Evolutionary conservation across 1,284 basidiomycete genomes (phyloP).

Genomic region (Thecaphora thlaspeos): DNA sequence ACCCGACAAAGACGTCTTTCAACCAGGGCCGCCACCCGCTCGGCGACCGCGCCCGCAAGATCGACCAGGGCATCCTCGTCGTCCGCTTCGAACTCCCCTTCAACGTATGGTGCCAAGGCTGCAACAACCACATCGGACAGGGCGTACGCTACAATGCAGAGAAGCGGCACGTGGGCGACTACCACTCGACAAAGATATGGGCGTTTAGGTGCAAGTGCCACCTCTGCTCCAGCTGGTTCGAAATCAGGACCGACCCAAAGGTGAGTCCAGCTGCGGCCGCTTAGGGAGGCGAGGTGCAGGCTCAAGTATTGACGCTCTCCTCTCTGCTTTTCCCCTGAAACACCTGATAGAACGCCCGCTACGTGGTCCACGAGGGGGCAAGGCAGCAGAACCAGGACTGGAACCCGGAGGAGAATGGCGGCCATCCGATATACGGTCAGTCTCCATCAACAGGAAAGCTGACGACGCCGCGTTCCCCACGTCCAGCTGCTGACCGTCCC

Average conservation of each 20-base stretch:
- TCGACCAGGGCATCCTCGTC: constrained; percentile 89
- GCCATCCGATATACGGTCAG: constrained; percentile 80
- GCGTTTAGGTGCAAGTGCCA: constrained; percentile 97
- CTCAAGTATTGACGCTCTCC: no score
- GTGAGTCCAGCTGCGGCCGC: no score
- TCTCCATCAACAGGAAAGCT: neutral
- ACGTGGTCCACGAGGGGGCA: constrained; percentile 87
- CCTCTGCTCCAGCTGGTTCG: constrained; percentile 87
- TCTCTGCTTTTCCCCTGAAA: no score
- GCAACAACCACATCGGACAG: constrained; percentile 34
- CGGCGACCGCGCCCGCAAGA: constrained; percentile 83
- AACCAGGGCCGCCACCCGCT: constrained; percentile 58
- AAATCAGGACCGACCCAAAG: constrained; percentile 92
- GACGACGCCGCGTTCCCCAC: no score
- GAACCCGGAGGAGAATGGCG: constrained; percentile 93
- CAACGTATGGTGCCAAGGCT: constrained; percentile 85
- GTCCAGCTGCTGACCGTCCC: no score
- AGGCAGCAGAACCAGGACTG: constrained; percentile 88
- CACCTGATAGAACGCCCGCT: constrained; percentile 86
- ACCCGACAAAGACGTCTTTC: constrained; percentile 25
- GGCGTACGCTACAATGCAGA: constrained; percentile 86
- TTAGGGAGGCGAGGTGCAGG: no score
- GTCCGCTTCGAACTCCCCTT: constrained; percentile 80
- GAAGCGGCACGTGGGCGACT: constrained; percentile 93
- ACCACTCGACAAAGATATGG: constrained; percentile 90